Conservation (phyloP, 164 flowering plant species). For the Pachysandra terminalis region DNA sequence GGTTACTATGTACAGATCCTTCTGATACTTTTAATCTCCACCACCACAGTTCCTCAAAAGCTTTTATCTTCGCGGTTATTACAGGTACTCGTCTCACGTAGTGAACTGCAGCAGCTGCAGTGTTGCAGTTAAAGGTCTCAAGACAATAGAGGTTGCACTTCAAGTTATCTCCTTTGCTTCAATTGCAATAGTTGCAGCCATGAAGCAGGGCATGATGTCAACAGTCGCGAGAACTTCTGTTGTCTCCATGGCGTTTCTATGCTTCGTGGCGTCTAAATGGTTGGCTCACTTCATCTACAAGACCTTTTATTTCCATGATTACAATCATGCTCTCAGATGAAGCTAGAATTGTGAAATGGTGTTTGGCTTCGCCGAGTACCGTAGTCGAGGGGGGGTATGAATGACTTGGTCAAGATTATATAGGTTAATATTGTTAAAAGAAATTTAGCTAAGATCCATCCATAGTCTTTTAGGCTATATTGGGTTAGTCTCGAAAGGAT, state of each 20-base stretch:
- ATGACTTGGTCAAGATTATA: background rate
- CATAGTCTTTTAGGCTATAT: too few relatives aligned
- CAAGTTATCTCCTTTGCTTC: conserved; percentile 54
- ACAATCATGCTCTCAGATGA: conserved; percentile 47
- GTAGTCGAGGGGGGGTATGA: background rate
- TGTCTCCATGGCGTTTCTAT: conserved; percentile 43
- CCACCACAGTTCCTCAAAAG: background rate
- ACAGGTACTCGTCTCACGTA: conserved; percentile 84
- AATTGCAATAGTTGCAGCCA: conserved; percentile 59
- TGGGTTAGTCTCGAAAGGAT: too few relatives aligned
- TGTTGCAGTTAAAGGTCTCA: conserved; percentile 54
- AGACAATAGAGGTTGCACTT: conserved; percentile 46
- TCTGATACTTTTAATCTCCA: too few relatives aligned
- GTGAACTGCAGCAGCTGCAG: conserved; percentile 84
- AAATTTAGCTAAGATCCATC: too few relatives aligned
- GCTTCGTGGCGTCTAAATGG: conserved; percentile 67
- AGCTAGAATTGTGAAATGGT: background rate
- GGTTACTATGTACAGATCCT: too few relatives aligned
- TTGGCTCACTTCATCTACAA: conserved; percentile 67
- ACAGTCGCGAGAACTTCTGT: conserved; percentile 34
- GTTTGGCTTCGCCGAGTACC: background rate
- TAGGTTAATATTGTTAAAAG: too few relatives aligned
- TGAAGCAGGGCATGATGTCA: conserved; percentile 39
- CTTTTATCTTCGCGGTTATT: conserved; percentile 2
- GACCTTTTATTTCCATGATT: conserved; percentile 68